These are phyloP conservation scores for Tritrichomonas foetus DNA, from an alignment of 208 protist species.

Conservation along the genomic window DNA sequence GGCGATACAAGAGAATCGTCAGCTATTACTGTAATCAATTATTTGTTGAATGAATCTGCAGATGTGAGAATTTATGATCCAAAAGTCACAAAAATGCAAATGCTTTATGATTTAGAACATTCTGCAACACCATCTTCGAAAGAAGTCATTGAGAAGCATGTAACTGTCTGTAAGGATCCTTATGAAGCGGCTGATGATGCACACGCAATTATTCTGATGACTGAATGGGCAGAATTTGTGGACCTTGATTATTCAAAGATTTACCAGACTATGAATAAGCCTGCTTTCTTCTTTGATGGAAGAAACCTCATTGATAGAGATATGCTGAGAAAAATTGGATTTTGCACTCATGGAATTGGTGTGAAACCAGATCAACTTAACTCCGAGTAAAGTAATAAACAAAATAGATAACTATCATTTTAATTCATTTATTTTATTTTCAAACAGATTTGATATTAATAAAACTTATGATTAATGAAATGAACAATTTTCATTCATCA, in stretches of 20 bases:
- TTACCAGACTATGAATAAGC: constrained; percentile 80
- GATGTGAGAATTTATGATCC: constrained; percentile 85
- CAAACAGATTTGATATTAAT: too few species aligned
- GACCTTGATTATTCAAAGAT: constrained; percentile 72
- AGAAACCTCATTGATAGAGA: constrained; percentile 69
- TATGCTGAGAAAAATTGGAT: constrained; percentile 47
- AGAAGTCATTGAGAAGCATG: constrained; percentile 40
- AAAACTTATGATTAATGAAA: too few species aligned
- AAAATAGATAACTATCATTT: too few species aligned
- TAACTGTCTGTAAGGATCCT: constrained; percentile 42
- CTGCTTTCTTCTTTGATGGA: constrained; percentile 89
- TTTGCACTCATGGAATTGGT: constrained; percentile 36
- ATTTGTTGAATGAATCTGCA: constrained; percentile 76
- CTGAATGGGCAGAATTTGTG: constrained; percentile 93
- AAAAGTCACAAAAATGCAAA: constrained; percentile 67
- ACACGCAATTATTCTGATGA: constrained; percentile 78
- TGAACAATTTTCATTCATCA: too few species aligned
- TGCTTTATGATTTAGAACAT: constrained; percentile 67
- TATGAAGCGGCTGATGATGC: constrained; percentile 66
- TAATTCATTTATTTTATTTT: too few species aligned
- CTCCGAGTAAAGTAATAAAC: too few species aligned
- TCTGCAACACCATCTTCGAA: constrained; percentile 44
- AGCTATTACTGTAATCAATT: constrained; percentile 74
- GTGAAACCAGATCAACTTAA: not conserved
- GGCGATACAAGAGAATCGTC: constrained; percentile 85